Conservation (phyloP, 2,329 filamentous ascomycete species). For the Scedosporium boydii region DNA sequence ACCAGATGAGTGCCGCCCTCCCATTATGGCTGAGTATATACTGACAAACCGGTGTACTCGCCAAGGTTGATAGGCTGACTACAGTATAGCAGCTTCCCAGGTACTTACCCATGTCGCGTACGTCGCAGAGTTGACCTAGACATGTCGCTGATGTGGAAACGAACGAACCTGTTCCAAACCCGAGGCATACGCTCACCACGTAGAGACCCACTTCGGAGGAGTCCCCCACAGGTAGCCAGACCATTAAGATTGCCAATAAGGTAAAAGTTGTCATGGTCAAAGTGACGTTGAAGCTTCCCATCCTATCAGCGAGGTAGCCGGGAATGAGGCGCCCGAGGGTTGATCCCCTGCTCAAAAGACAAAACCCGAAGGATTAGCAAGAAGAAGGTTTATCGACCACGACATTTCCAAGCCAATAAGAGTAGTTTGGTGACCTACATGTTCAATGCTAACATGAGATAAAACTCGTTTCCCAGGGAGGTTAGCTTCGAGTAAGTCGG, state of each 20-base stretch:
- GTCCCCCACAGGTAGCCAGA: constrained; percentile 60
- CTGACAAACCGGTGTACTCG: constrained; percentile 10
- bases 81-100: constrained; percentile 18
- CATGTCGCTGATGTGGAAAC: constrained; percentile 72
- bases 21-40: not conserved
- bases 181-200: constrained; percentile 49
- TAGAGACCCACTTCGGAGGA: constrained; percentile 53
- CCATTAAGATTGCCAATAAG: constrained; percentile 45
- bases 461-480: constrained; percentile 16
- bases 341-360: constrained; percentile 70
- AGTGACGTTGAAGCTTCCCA: constrained; percentile 77
- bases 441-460: constrained; percentile 20
- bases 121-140: constrained; percentile 69
- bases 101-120: constrained; percentile 56
- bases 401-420: not conserved
- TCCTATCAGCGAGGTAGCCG: constrained; percentile 62
- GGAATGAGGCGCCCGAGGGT: constrained; percentile 69
- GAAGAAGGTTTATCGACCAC: not conserved
- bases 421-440: constrained; percentile 14
- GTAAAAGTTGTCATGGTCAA: constrained; percentile 52
- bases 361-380: constrained; percentile 61
- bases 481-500: constrained; percentile 17
- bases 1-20: not conserved
- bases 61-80: constrained; percentile 15
- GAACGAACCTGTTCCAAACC: constrained; percentile 70